Evolutionary conservation across 2,329 filamentous ascomycete genomes (phyloP).

Genomic region (Chaetomium olivaceum): DNA sequence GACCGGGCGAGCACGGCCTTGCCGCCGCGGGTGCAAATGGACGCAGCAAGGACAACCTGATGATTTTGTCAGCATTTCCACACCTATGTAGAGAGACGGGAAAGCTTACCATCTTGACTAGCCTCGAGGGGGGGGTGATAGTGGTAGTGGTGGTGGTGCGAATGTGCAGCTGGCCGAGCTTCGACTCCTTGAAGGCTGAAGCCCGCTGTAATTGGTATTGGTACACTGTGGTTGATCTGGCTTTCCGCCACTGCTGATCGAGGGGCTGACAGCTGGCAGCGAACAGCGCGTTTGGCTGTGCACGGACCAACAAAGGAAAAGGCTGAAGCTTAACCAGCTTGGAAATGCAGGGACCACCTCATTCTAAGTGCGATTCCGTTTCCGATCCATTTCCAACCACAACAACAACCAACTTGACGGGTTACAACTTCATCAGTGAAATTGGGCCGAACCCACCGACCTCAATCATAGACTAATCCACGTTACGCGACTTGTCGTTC

Average conservation of each 20-base stretch:
- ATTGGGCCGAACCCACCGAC: not conserved
- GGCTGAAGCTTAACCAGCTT: not conserved
- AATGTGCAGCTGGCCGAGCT: slow-evolving; percentile 9
- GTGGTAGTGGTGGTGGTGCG: slow-evolving; percentile 13
- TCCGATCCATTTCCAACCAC: slow-evolving; percentile 1
- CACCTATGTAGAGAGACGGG: not conserved
- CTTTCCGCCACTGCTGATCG: slow-evolving; percentile 25
- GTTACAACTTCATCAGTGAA: not conserved
- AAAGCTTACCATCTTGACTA: slow-evolving; percentile 44
- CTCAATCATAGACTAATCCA: not conserved
- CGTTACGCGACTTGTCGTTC: not conserved
- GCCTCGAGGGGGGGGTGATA: slow-evolving; percentile 17
- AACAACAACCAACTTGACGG: not conserved
- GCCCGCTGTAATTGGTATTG: slow-evolving; percentile 22
- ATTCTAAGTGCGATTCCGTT: not conserved
- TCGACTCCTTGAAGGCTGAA: slow-evolving; percentile 1
- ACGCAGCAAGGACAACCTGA: slow-evolving; percentile 96
- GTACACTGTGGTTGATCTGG: slow-evolving; percentile 30
- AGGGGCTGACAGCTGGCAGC: slow-evolving; percentile 32
- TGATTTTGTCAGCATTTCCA: slow-evolving; percentile 21
- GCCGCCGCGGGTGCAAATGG: slow-evolving; percentile 96
- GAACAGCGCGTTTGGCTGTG: not conserved
- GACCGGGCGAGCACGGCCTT: slow-evolving; percentile 98
- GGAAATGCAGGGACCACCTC: slow-evolving; percentile 9
- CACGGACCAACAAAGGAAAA: not conserved